These are phyloP conservation scores for Fraxinus paxiana DNA, from an alignment of 305 asterid species.

Conservation along the genomic window DNA sequence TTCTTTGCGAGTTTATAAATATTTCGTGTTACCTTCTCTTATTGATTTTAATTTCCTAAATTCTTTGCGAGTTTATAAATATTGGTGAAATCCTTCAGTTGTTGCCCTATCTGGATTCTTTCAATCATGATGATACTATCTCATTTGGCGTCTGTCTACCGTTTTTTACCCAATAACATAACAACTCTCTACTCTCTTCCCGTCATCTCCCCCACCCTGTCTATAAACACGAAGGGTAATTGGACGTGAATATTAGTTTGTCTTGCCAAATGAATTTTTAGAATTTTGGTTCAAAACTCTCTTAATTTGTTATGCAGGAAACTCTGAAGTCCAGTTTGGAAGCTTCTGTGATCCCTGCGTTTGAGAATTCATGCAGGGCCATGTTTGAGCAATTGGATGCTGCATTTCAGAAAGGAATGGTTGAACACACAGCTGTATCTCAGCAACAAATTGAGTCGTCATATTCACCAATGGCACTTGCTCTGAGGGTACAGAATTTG, in stretches of 20 bases:
- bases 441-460: slow-evolving; percentile 79
- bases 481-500: slow-evolving; percentile 61
- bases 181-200: neutral
- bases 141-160: neutral
- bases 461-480: slow-evolving; percentile 69
- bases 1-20: too few relatives aligned
- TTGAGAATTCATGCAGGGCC: slow-evolving; percentile 80
- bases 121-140: neutral
- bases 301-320: slow-evolving; percentile 54
- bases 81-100: neutral
- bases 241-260: neutral
- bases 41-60: neutral
- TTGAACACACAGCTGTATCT: slow-evolving; percentile 62
- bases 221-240: neutral
- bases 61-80: neutral
- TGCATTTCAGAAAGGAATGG: slow-evolving; percentile 79
- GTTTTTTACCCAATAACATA: neutral
- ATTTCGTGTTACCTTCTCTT: neutral
- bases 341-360: slow-evolving; percentile 73
- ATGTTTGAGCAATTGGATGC: slow-evolving; percentile 92
- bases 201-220: neutral
- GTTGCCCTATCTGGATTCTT: neutral
- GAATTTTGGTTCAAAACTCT: neutral
- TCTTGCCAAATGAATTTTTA: neutral
- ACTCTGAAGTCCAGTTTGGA: slow-evolving; percentile 69